Percentiles rank a stretch among this genome's conserved stretches.
Evolutionary conservation across 169 alveolate species (phyloP).

Genomic region (Perkinsus olseni): DNA sequence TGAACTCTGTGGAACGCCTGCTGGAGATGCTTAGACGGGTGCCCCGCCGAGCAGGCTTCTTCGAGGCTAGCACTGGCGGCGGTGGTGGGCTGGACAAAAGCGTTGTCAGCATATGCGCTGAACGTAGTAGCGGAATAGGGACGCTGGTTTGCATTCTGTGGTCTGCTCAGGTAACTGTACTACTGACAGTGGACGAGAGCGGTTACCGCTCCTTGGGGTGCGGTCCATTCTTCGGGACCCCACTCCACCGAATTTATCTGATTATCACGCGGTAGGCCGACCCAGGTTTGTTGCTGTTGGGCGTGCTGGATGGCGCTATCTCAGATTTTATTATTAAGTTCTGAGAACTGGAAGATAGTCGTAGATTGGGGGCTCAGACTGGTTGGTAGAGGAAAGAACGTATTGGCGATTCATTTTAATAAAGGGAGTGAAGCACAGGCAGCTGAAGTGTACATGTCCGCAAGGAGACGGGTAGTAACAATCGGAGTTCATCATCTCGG

Average conservation of each 20-base stretch:
- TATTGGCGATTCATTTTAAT: neutral
- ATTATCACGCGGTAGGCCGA: neutral
- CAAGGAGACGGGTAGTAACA: neutral
- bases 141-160: neutral
- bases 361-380: neutral
- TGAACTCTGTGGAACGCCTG: neutral
- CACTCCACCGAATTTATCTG: neutral
- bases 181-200: neutral
- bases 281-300: neutral
- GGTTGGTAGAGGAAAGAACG: neutral
- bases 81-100: neutral
- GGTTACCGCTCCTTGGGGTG: neutral
- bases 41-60: neutral
- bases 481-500: neutral
- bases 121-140: neutral
- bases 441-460: neutral
- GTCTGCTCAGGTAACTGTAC: neutral
- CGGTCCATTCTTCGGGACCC: neutral
- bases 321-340: neutral
- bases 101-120: neutral
- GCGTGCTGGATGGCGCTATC: neutral
- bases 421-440: neutral
- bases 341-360: neutral
- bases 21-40: neutral
- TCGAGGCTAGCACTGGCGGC: neutral